phyloP scores from a whole-genome alignment of 2,329 filamentous ascomycete species.

The Ciborinia camelliae region DNA sequence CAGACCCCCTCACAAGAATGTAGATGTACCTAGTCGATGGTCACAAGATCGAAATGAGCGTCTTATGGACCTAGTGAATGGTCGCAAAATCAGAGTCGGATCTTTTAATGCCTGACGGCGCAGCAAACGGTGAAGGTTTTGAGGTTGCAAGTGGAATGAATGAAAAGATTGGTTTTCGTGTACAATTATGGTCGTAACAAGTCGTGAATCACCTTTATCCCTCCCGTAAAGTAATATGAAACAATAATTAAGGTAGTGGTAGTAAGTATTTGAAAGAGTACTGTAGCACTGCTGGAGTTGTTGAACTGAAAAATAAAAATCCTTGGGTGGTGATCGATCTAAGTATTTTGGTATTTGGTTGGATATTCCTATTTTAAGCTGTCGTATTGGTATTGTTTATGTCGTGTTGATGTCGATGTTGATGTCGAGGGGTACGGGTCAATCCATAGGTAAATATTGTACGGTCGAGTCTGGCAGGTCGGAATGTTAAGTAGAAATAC shows the following conservation, averaged over 20 bases:
- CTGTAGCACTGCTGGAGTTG: background rate
- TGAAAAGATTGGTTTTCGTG: slow-evolving; percentile 5
- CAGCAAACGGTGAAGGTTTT: background rate
- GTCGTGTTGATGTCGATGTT: slow-evolving; percentile 5
- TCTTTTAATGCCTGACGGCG: background rate
- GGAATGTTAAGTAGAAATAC: background rate
- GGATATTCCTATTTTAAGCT: background rate
- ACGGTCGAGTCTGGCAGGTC: background rate
- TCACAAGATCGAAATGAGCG: background rate
- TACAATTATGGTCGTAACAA: slow-evolving; percentile 14
- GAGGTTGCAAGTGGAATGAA: background rate
- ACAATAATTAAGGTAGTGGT: slow-evolving; percentile 10
- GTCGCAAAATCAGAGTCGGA: background rate
- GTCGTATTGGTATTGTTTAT: background rate
- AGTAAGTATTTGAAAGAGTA: background rate
- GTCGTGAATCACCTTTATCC: slow-evolving; percentile 18
- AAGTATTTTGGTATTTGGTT: background rate
- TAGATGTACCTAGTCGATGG: background rate
- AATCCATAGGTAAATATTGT: slow-evolving; percentile 2
- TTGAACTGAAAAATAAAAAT: background rate
- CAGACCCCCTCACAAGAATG: background rate
- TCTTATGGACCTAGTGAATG: background rate
- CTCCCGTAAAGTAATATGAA: slow-evolving; percentile 8
- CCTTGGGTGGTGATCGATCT: background rate
- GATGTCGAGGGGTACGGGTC: background rate